Evolutionary conservation across 176 grass and related monocot genomes (phyloP).

Genomic region (Puccinellia tenuiflora): DNA sequence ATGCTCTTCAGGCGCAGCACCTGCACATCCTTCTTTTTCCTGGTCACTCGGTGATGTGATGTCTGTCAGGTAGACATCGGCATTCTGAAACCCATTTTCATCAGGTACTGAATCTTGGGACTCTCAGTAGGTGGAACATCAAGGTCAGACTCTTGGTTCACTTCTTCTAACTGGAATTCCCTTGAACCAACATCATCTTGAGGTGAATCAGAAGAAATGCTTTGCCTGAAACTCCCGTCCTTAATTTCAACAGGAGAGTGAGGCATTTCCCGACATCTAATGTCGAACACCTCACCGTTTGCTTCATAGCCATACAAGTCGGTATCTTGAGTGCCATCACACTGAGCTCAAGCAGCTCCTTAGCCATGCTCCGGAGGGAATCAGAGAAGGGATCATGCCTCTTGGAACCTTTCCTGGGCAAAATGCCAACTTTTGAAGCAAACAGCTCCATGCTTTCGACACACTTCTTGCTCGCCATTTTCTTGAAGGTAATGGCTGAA

Average conservation of each 20-base stretch:
- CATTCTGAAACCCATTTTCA: slow-evolving; percentile 32
- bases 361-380: slow-evolving; percentile 56
- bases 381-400: slow-evolving; percentile 58
- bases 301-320: slow-evolving; percentile 48
- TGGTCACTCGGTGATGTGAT: neutral
- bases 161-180: slow-evolving; percentile 25
- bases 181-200: slow-evolving; percentile 32
- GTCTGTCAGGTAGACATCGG: slow-evolving; percentile 18
- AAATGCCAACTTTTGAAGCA: slow-evolving; percentile 43
- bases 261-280: slow-evolving; percentile 27
- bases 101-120: slow-evolving; percentile 35
- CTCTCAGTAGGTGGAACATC: slow-evolving; percentile 25
- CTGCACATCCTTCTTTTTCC: slow-evolving; percentile 32
- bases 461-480: slow-evolving; percentile 54
- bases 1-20: neutral
- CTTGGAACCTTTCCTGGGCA: slow-evolving; percentile 37
- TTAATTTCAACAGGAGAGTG: slow-evolving; percentile 26
- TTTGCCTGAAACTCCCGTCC: slow-evolving; percentile 8
- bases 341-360: slow-evolving; percentile 63
- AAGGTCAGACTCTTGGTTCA: slow-evolving; percentile 30
- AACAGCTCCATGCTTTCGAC: slow-evolving; percentile 41
- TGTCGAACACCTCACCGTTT: slow-evolving; percentile 31
- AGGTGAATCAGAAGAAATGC: slow-evolving; percentile 31
- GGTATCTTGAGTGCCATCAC: slow-evolving; percentile 47
- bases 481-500: slow-evolving; percentile 51